Evolutionary conservation across 78 protist species (phyloP).

Genomic region (Chrysochromulina parva): DNA sequence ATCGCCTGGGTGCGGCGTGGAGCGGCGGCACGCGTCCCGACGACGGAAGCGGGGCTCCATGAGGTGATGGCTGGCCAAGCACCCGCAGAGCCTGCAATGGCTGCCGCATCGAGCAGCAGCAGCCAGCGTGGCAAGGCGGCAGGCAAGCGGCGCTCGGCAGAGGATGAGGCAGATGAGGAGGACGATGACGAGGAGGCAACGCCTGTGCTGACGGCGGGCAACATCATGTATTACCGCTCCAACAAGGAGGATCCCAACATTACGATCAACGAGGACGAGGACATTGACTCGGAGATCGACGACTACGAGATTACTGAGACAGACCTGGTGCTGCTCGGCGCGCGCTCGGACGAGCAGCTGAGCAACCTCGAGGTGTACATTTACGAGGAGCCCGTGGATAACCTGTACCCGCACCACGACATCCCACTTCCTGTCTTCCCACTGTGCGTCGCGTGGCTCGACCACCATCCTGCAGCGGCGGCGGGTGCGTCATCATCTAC

Average conservation of each 20-base stretch:
- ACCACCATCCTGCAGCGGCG: conserved; percentile 31
- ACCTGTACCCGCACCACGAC: conserved; percentile 86
- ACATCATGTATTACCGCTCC: neutral
- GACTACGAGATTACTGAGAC: neutral
- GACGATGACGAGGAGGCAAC: conserved; percentile 32
- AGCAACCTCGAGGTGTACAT: conserved; percentile 39
- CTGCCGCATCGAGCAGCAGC: neutral
- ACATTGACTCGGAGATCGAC: neutral
- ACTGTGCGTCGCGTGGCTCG: conserved; percentile 77
- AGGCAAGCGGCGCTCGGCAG: neutral
- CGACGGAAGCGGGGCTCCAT: neutral
- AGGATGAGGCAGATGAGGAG: conserved; percentile 39
- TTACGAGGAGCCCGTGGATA: conserved; percentile 71
- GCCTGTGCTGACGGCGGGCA: conserved; percentile 23
- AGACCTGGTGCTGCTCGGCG: neutral
- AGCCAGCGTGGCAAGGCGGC: neutral
- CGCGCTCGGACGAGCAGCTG: neutral
- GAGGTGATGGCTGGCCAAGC: neutral
- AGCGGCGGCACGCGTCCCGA: neutral
- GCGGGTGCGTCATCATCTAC: neutral
- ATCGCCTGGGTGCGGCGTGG: neutral
- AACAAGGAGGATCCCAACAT: neutral
- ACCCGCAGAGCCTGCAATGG: neutral
- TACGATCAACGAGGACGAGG: neutral
- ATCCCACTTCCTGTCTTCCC: conserved; percentile 72